These are phyloP conservation scores for Nakazawaea peltata DNA, from an alignment of 805 yeast genomes.

Conservation along the genomic window DNA sequence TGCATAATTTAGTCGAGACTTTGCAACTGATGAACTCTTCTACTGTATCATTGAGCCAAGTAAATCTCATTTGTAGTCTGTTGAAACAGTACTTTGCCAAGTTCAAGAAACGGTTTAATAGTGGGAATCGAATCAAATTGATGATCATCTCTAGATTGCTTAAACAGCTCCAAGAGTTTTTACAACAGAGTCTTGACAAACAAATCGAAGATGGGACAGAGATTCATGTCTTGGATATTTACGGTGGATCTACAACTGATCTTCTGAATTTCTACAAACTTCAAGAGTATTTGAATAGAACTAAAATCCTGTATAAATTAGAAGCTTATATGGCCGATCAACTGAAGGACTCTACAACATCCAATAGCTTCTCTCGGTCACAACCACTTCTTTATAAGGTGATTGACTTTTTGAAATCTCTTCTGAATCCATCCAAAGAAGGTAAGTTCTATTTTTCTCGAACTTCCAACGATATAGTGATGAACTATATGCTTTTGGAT, in stretches of 20 bases:
- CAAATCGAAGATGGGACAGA: constrained; percentile 43
- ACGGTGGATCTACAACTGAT: constrained; percentile 57
- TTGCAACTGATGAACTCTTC: constrained; percentile 64
- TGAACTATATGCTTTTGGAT: constrained; percentile 72
- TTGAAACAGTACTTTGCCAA: constrained; percentile 47
- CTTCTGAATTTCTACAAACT: constrained; percentile 61
- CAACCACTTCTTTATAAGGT: constrained; percentile 58
- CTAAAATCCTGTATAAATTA: constrained; percentile 79
- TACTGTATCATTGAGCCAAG: constrained; percentile 40
- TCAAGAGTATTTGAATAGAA: constrained; percentile 50
- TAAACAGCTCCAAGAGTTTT: constrained; percentile 40
- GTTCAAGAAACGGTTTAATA: constrained; percentile 57
- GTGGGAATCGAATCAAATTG: constrained; percentile 64
- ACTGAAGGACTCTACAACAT: no score
- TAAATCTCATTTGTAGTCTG: constrained; percentile 35
- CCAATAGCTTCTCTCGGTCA: no score
- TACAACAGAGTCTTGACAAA: constrained; percentile 22
- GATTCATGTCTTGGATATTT: constrained; percentile 42
- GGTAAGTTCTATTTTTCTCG: constrained; percentile 67
- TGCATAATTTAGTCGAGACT: constrained; percentile 80
- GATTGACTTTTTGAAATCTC: constrained; percentile 51
- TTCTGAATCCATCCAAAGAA: constrained; percentile 69
- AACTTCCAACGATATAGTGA: constrained; percentile 17
- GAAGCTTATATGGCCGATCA: constrained; percentile 57
- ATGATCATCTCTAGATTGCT: constrained; percentile 55